Evolutionary conservation across 495 filamentous ascomycete genomes (phyloP).

Genomic region (Trypethelium eluteriae): DNA sequence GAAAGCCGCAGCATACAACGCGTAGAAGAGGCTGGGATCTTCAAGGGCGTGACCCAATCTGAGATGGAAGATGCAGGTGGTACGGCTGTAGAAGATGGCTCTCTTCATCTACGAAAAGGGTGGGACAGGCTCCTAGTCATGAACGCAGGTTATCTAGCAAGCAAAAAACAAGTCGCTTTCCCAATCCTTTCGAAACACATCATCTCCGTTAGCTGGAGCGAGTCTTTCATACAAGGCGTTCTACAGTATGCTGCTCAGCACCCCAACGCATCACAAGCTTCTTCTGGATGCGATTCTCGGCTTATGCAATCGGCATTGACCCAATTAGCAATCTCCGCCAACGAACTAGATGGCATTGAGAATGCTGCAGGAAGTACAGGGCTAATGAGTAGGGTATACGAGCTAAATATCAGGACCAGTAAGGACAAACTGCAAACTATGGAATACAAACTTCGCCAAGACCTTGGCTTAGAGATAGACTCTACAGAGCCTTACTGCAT

Average conservation of each 20-base stretch:
- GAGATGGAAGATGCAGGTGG: conserved; percentile 19
- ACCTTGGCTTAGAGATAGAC: neutral
- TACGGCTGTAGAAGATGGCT: conserved; percentile 17
- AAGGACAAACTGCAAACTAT: conserved; percentile 25
- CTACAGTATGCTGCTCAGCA: conserved; percentile 14
- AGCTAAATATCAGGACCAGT: conserved; percentile 26
- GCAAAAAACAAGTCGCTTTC: neutral
- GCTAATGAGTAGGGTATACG: conserved; percentile 8
- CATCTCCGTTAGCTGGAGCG: conserved; percentile 35
- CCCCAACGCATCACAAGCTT: neutral
- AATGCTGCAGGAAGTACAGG: conserved; percentile 20
- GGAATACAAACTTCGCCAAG: neutral
- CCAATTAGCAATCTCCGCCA: conserved; percentile 24
- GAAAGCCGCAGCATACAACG: conserved; percentile 24
- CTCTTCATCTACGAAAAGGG: conserved; percentile 27
- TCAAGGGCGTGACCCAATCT: conserved; percentile 18
- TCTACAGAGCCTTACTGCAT: neutral
- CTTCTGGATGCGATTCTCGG: conserved; percentile 5
- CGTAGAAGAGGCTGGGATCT: conserved; percentile 19
- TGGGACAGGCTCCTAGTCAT: conserved; percentile 19
- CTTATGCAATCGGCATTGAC: neutral
- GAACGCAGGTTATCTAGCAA: neutral
- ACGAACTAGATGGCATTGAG: conserved; percentile 30
- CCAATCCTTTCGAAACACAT: conserved; percentile 16
- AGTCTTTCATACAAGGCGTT: conserved; percentile 24